phyloP scores from a whole-genome alignment of 2,329 filamentous ascomycete genomes.

The Xylaria multiplex region DNA sequence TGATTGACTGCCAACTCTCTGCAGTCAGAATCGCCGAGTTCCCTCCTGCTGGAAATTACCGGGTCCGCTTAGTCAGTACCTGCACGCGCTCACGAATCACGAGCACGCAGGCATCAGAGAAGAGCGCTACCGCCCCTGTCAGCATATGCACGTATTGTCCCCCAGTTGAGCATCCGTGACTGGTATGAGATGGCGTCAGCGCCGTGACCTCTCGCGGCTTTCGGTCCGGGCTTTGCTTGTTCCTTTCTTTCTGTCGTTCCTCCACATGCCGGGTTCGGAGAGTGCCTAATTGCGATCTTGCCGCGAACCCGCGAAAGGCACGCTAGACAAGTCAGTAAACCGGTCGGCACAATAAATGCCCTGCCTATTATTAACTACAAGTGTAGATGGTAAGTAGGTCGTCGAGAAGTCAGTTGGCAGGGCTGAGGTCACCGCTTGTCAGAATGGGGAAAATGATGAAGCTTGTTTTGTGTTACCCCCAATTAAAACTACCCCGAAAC shows the following conservation, averaged over 20 bases:
- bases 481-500: constrained; percentile 17
- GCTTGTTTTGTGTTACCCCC: constrained; percentile 20
- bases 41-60: constrained; percentile 14
- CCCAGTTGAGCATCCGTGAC: constrained; percentile 21
- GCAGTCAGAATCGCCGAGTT: constrained; percentile 19
- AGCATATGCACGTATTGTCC: constrained; percentile 29
- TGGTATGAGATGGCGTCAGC: constrained; percentile 33
- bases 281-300: constrained; percentile 1
- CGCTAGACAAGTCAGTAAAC: neutral
- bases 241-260: neutral
- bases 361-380: neutral
- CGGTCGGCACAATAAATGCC: no score
- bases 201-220: constrained; percentile 23
- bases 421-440: constrained; percentile 29
- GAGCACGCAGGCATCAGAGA: constrained; percentile 7
- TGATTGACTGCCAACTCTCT: neutral
- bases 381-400: neutral
- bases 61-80: constrained; percentile 27
- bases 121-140: constrained; percentile 26
- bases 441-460: constrained; percentile 14
- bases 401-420: constrained; percentile 11
- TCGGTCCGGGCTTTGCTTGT: constrained; percentile 23
- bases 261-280: constrained; percentile 29
- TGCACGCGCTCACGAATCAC: constrained; percentile 28
- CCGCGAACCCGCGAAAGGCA: neutral